Evolutionary conservation across 2,329 filamentous ascomycete genomes (phyloP).

Genomic region (Fusarium keratoplasticum): DNA sequence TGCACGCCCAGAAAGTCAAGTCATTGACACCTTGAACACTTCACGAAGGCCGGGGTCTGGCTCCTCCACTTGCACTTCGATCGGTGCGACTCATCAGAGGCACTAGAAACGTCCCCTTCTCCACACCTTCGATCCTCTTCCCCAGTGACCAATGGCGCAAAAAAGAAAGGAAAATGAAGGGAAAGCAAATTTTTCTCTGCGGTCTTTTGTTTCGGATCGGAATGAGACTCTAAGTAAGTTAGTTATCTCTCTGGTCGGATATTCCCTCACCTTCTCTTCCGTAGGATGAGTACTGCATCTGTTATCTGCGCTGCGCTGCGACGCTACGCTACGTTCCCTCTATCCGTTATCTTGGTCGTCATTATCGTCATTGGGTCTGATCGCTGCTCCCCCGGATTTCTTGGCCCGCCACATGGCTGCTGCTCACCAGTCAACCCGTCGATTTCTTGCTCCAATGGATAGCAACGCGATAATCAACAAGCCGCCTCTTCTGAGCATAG

Average conservation of each 20-base stretch:
- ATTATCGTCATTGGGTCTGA: slow-evolving; percentile 10
- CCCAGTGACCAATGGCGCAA: slow-evolving; percentile 25
- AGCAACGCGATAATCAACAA: neutral
- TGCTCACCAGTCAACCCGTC: neutral
- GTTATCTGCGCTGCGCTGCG: neutral
- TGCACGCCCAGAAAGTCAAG: neutral
- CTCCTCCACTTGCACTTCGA: slow-evolving; percentile 3
- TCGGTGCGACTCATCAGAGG: slow-evolving; percentile 18
- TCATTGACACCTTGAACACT: neutral
- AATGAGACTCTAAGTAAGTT: neutral
- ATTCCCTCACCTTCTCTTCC: neutral
- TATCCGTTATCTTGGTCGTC: neutral
- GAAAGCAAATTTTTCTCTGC: slow-evolving; percentile 21
- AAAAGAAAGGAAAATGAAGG: slow-evolving; percentile 27
- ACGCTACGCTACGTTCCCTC: neutral
- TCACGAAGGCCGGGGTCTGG: neutral
- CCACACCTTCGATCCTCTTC: slow-evolving; percentile 30
- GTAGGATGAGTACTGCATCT: neutral
- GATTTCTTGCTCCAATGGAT: slow-evolving; percentile 4
- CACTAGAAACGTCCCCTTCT: slow-evolving; percentile 22
- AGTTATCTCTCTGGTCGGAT: neutral
- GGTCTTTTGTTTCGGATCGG: slow-evolving; percentile 14
- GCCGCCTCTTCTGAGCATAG: slow-evolving; percentile 13
- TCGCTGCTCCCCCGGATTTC: slow-evolving; percentile 25
- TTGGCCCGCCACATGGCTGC: slow-evolving; percentile 20